Conservation (phyloP, 2,329 filamentous ascomycete species). For the Alternaria infectoria region DNA sequence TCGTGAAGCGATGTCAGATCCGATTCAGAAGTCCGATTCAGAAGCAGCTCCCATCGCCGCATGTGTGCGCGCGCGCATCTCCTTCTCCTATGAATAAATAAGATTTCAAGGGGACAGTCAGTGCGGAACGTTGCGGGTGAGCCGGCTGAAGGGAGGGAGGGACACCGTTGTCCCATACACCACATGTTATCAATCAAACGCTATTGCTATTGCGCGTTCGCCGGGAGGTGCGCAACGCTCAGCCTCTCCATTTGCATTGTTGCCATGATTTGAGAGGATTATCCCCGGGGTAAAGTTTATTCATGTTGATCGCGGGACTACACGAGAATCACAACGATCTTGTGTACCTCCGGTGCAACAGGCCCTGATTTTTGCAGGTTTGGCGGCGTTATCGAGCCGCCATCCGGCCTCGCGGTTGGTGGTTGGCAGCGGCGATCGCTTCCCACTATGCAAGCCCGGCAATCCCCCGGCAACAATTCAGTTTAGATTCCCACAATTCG, state of each 20-base stretch:
- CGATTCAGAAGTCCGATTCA: constrained; percentile 6
- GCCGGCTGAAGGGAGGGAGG: constrained; percentile 39
- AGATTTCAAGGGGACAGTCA: neutral
- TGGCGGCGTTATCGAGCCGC: constrained; percentile 30
- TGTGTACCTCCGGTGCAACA: constrained; percentile 12
- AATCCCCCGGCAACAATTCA: constrained; percentile 29
- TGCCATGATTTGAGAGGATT: constrained; percentile 12
- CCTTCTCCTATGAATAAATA: constrained; percentile 6
- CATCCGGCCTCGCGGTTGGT: constrained; percentile 18
- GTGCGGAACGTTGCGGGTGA: constrained; percentile 6
- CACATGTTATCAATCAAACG: constrained; percentile 32
- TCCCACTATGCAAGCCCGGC: constrained; percentile 30
- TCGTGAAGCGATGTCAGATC: constrained; percentile 24
- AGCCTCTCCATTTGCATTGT: constrained; percentile 4
- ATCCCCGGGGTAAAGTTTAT: constrained; percentile 9
- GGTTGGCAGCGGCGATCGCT: constrained; percentile 33
- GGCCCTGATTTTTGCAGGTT: constrained; percentile 18
- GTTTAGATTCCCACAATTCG: constrained; percentile 27
- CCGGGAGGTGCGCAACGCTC: constrained; percentile 7
- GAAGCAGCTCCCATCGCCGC: constrained; percentile 19
- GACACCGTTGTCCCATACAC: constrained; percentile 19
- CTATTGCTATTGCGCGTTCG: constrained; percentile 29
- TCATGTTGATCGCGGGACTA: constrained; percentile 15
- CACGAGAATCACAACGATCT: constrained; percentile 18
- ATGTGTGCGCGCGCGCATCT: constrained; percentile 11